A percentile compares a stretch with the other conserved stretches of the same genome.
phyloP scores from a whole-genome alignment of 1,284 basidiomycete genomes.

The Porogramme epimiltina region DNA sequence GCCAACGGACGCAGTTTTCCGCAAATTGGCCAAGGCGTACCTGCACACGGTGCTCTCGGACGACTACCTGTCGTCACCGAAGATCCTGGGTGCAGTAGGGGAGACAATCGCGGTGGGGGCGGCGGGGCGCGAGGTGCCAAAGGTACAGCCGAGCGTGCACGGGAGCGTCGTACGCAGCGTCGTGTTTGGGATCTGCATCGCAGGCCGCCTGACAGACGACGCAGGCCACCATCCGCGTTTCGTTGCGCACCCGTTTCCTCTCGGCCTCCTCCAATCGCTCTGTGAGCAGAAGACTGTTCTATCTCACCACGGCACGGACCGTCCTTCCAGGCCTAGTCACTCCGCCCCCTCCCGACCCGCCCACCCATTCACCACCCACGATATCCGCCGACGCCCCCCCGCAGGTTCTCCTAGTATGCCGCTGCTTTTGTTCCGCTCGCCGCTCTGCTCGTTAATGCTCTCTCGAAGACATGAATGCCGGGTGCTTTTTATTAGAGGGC shows the following conservation, averaged over 20 bases:
- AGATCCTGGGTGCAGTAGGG: conserved; percentile 56
- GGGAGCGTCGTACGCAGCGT: conserved; percentile 72
- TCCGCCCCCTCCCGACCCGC: no score
- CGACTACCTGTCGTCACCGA: conserved; percentile 60
- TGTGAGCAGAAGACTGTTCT: conserved; percentile 45
- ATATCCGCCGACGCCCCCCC: no score
- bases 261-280: conserved; percentile 50
- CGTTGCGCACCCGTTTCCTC: conserved; percentile 49
- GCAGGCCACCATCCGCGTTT: conserved; percentile 45
- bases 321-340: no score
- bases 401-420: neutral
- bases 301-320: no score
- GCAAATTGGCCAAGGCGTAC: conserved; percentile 71
- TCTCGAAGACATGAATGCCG: no score
- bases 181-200: conserved; percentile 69
- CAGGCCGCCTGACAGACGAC: conserved; percentile 58
- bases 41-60: conserved; percentile 72
- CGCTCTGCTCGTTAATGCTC: conserved; percentile 2
- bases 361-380: no score
- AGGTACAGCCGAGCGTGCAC: conserved; percentile 38
- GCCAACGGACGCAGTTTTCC: conserved; percentile 71
- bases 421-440: neutral
- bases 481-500: no score
- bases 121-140: conserved; percentile 45
- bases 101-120: conserved; percentile 55